Base-by-base conservation (phyloP, 768 basidiomycete genomes). In the Termitomyces sp. region DNA sequence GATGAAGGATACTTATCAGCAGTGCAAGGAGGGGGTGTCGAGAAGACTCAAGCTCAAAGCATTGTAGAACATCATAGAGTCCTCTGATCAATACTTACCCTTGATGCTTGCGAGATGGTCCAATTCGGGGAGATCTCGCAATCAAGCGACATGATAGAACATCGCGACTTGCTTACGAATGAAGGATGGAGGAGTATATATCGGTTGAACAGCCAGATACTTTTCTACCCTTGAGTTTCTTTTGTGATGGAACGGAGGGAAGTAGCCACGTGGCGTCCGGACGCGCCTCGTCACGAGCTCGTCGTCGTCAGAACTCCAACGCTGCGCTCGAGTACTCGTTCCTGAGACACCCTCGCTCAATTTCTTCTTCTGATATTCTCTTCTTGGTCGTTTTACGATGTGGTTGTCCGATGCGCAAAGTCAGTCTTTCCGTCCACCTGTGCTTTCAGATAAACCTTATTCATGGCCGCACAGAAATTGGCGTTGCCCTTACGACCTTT, bases 401-500 rank as follows among this genome's bases (percentile, higher is more conserved):
- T 86, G 84, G 83, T 72, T 87, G 52, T 77, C 85, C 54, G 85
- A 87, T 65, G 82, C 78, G 59, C 85, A 87, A 72, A 85, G 84
- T 85, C 53, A 65, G 79, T 72, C 18, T 54, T 28, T 29, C 29
- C 15, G 10, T 28, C 22, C 22, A 31, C 29, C 10, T 18, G 18
- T 41, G n/a, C n/a, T 41, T 26, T 13, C 20, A 24, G n/a, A 29
- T 28, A 41, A 50, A 33, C 31, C 46, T 50, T 45, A 53, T 51
- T 60, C 56, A 57, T 55, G 18, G 22, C 6, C 37, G 28, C 46
- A 57, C 70, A 95, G 93, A 96, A 79, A 96, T 97, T 65, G 94
- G 96, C 64, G 95, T 98, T 58, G 95, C 93, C 51, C 84, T 98
- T 63, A 98, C 96, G 45, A 91, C 94, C 18, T 97, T 97, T 66